These are phyloP conservation scores for Nadsonia starkeyi-henricii DNA, from an alignment of 1,139 yeast species.

Conservation along the genomic window DNA sequence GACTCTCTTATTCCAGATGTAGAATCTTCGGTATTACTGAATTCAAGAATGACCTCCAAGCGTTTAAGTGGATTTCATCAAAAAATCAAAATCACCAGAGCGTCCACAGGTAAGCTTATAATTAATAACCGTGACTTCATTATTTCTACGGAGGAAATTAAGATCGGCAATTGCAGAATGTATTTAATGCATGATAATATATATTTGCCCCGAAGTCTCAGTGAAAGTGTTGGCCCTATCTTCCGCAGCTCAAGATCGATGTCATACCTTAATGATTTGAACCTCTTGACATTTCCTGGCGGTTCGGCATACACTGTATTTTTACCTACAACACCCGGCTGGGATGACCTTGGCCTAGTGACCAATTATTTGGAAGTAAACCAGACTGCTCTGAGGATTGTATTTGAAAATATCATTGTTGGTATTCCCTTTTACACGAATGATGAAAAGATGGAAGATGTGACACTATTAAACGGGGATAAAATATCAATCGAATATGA, in stretches of 20 bases:
- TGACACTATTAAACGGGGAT: slow-evolving; percentile 25
- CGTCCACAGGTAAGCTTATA: slow-evolving; percentile 24
- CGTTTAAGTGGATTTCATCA: not conserved
- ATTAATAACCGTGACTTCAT: slow-evolving; percentile 35
- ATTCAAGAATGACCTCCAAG: not conserved
- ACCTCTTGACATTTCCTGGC: slow-evolving; percentile 30
- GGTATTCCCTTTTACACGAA: slow-evolving; percentile 60
- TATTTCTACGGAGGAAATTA: slow-evolving; percentile 31
- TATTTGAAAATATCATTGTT: slow-evolving; percentile 47
- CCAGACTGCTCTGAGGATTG: slow-evolving; percentile 32
- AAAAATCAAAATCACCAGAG: slow-evolving; percentile 13
- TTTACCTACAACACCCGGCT: slow-evolving; percentile 65
- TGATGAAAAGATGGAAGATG: slow-evolving; percentile 22
- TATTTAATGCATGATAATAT: slow-evolving; percentile 49
- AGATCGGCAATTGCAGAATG: slow-evolving; percentile 44
- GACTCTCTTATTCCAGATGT: not conserved
- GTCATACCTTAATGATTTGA: slow-evolving; percentile 35
- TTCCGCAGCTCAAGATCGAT: slow-evolving; percentile 40
- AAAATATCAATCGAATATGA: slow-evolving; percentile 14
- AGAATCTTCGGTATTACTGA: not conserved
- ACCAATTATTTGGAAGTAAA: slow-evolving; percentile 44
- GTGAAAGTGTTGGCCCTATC: slow-evolving; percentile 40
- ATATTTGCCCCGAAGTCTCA: slow-evolving; percentile 39
- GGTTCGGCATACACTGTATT: slow-evolving; percentile 62
- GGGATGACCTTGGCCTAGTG: slow-evolving; percentile 55